Conservation (phyloP, 1,284 basidiomycete genomes). For the Rhodotorula sp. region DNA sequence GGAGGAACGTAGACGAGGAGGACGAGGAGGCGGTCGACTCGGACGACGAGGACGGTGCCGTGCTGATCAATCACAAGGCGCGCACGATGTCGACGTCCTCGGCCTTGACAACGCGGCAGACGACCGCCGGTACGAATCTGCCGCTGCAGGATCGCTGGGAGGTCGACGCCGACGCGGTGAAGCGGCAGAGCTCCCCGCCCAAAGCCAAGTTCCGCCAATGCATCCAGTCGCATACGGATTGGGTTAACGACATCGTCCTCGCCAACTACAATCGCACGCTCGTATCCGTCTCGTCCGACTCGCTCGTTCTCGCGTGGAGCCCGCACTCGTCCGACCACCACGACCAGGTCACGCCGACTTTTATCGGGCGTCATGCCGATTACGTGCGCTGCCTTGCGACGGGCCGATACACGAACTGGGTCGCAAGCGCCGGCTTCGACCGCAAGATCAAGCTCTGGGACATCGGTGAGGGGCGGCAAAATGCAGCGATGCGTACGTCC, state of each 20-base stretch:
- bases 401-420: conserved; percentile 74
- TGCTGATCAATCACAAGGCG: neutral
- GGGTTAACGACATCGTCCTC: conserved; percentile 93
- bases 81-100: conserved; percentile 9
- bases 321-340: conserved; percentile 67
- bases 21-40: conserved; percentile 55
- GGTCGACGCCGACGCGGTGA: conserved; percentile 57
- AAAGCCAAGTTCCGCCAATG: conserved; percentile 68
- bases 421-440: conserved; percentile 94
- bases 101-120: conserved; percentile 8
- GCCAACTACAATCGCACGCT: conserved; percentile 92
- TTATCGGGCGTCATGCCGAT: conserved; percentile 85
- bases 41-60: conserved; percentile 22
- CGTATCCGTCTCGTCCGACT: conserved; percentile 92
- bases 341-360: conserved; percentile 58
- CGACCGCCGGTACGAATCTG: conserved; percentile 42
- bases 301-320: conserved; percentile 90
- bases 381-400: conserved; percentile 81
- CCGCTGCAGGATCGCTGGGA: conserved; percentile 78
- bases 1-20: neutral
- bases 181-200: conserved; percentile 15
- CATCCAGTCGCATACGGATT: conserved; percentile 71
- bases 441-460: conserved; percentile 94
- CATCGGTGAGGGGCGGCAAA: conserved; percentile 53
- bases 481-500: conserved; percentile 48